These are phyloP conservation scores for Ascoidea asiatica DNA, from an alignment of 805 yeast genomes.

Conservation along the genomic window DNA sequence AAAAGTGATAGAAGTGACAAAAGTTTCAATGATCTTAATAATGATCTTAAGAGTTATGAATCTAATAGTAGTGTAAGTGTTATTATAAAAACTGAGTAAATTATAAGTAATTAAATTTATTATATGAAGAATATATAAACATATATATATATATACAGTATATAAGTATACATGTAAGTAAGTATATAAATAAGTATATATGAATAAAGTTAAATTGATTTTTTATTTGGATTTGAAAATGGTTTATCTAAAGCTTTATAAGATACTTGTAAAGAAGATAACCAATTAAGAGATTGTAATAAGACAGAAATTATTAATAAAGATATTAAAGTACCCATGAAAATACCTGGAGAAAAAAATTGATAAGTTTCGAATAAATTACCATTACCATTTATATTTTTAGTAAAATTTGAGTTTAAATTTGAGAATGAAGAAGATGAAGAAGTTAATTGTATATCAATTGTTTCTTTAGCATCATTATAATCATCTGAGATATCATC, in stretches of 20 bases:
- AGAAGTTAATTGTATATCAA: no score
- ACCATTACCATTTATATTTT: conserved; percentile 12
- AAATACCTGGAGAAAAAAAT: conserved; percentile 64
- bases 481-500: not conserved
- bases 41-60: no score
- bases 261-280: conserved; percentile 44
- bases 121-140: no score
- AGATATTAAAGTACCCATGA: conserved; percentile 48
- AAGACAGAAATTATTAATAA: conserved; percentile 36
- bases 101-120: no score
- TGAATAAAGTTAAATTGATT: not conserved
- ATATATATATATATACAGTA: no score
- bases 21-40: no score
- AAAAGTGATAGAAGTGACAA: no score
- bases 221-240: conserved; percentile 35
- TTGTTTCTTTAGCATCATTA: not conserved
- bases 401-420: not conserved
- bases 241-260: conserved; percentile 64
- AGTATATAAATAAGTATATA: no score
- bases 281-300: conserved; percentile 42
- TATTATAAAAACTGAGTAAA: no score
- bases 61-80: no score
- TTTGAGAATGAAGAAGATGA: not conserved
- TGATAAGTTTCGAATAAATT: conserved; percentile 52
- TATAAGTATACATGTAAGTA: no score